Evolutionary conservation across 495 filamentous ascomycete genomes (phyloP), one percentile per base, ranked within the genome.

Genomic region (Penicillium argentinense): DNA sequence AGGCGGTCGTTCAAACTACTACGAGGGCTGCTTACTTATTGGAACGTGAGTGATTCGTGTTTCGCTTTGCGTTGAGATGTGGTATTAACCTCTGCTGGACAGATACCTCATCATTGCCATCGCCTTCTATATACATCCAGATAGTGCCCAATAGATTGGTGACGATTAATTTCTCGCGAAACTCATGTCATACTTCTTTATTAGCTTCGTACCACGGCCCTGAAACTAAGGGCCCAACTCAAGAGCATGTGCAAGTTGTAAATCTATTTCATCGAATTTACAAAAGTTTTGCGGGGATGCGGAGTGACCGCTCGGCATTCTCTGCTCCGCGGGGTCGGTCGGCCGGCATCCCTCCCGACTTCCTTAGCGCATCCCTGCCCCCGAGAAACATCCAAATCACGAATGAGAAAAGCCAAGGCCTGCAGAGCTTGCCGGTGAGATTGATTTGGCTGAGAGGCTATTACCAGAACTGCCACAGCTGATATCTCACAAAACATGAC

Each of bases 111-210:
- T 91, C 45, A 89, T 91, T 49, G 86, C 84, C 0, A 67, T 90
- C 6, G 87, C 86, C 13, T 92, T 91, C 66, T 88, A 81, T 56
- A 85, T 88, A 22, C 88, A 87, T 42, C 87, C 87, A 6, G 80
- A 86, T 47, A n/a, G n/a, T n/a, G n/a, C n/a, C n/a, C n/a, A n/a
- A n/a, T n/a, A n/a, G n/a, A n/a, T n/a, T n/a, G n/a, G n/a, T n/a
- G n/a, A 68, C 49, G 22, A 18, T 39, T 7, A 29, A 41, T 23
- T 26, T 5, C 5, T 26, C 25, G 5, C 25, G n/a, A n/a, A n/a
- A n/a, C n/a, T n/a, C n/a, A n/a, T n/a, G n/a, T n/a, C n/a, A n/a
- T n/a, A n/a, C n/a, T n/a, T n/a, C n/a, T n/a, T n/a, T n/a, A n/a
- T n/a, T n/a, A n/a, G n/a, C n/a, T n/a, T n/a, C n/a, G n/a, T n/a